Percentiles rank a stretch among this genome's conserved stretches.
phyloP scores from a whole-genome alignment of 306 rosid species.

The Begonia loranthoides region DNA sequence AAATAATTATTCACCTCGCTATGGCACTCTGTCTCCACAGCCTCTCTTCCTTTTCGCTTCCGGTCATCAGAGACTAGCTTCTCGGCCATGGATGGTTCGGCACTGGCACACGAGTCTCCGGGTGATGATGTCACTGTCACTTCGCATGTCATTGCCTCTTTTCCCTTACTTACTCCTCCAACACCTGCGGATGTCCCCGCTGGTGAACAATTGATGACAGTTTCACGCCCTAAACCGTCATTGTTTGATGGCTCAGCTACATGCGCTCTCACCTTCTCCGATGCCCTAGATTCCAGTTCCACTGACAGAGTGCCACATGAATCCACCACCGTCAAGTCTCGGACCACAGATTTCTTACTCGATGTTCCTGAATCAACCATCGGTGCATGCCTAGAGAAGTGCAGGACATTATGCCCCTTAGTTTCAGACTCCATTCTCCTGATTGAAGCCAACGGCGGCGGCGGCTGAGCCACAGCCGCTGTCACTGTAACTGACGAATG shows the following conservation, averaged over 20 bases:
- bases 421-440: conserved; percentile 14
- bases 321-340: conserved; percentile 38
- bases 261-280: conserved; percentile 21
- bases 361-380: conserved; percentile 22
- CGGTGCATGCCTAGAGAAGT: conserved; percentile 23
- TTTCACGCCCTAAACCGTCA: conserved; percentile 6
- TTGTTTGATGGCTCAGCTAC: conserved; percentile 8
- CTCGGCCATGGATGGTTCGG: conserved; percentile 22
- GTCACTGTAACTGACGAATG: conserved; percentile 8
- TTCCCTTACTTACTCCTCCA: conserved; percentile 5
- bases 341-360: conserved; percentile 16
- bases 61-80: conserved; percentile 17
- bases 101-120: conserved; percentile 33
- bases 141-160: conserved; percentile 28
- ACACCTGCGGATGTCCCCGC: conserved; percentile 9
- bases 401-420: conserved; percentile 20
- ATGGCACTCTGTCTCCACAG: conserved; percentile 35
- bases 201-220: conserved; percentile 9
- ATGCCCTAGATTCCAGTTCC: conserved; percentile 12
- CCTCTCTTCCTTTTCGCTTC: conserved; percentile 46
- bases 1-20: conserved; percentile 38
- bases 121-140: conserved; percentile 46
- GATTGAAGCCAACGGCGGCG: conserved; percentile 38
- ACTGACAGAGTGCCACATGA: conserved; percentile 44
- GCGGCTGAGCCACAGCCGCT: conserved; percentile 9